Base-by-base conservation (phyloP, 352 stramenopile species). In the Pythium plurisporium region DNA sequence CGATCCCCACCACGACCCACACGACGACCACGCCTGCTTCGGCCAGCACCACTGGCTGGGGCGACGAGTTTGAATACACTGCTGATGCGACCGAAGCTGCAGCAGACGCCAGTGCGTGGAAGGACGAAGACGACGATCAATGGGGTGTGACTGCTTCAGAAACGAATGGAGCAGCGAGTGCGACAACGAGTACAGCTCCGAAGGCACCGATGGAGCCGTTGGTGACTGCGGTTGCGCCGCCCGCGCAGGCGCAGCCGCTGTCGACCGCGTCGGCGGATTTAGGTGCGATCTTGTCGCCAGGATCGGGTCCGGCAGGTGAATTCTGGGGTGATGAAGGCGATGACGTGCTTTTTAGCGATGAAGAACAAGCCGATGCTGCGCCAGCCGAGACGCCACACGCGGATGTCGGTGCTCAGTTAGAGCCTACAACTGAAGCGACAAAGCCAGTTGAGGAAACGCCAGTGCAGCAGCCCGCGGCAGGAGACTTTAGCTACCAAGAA, bases 311-410 rank as follows among this genome's bases (percentile, higher is more conserved):
- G 14, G 62, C 59, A n/a, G 76, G 73, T 50, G 74, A 86, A 45
- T 91, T 86, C 47, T 89, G 78, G 80, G 76, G 74, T 17, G 78
- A 80, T 10, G 65, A 71, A 53, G 68, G 79, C 22, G 78, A 87
- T 55, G 67, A 78, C 15, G 73, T 61, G 11, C 64, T 91, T 11
- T 89, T 88, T 44, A 47, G 81, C 59, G 66, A 87, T 26, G 76
- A 87, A 81, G 34, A 86, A 53, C 65, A 63, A 30, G 47, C 72
- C 20, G 73, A 82, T 33, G 56, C 74, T 2, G 72, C 69, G 58
- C 47, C 9, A 15, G 40, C 25, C 14, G 60, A 57, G 40, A 27
- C 54, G n/a, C 42, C 41, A 22, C 31, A 61, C 14, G 48, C 54
- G 23, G 49, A 64, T 15, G 34, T 64, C 19, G 40, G 26, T 12